A percentile compares a stretch with the other conserved stretches of the same genome.
phyloP scores from a whole-genome alignment of 177 flowering plant species.

The Vitis hybrid region DNA sequence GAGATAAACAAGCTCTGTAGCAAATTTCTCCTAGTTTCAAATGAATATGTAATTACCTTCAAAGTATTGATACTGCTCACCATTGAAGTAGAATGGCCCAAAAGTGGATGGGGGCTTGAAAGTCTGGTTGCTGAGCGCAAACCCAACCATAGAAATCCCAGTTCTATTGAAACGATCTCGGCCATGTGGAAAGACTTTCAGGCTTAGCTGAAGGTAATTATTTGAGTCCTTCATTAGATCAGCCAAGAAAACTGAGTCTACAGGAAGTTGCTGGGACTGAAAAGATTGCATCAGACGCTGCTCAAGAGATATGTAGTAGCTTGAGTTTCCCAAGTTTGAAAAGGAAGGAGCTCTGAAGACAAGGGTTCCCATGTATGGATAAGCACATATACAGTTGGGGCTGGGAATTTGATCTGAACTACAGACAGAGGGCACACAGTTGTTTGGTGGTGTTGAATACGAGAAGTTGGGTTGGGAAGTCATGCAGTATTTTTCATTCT shows the following conservation, averaged over 20 bases:
- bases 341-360: slow-evolving; percentile 47
- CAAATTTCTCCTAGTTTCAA: not conserved
- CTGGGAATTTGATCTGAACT: slow-evolving; percentile 29
- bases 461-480: slow-evolving; percentile 9
- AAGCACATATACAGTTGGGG: slow-evolving; percentile 56
- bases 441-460: slow-evolving; percentile 30
- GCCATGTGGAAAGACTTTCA: slow-evolving; percentile 46
- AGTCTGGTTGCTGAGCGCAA: slow-evolving; percentile 41
- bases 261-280: slow-evolving; percentile 27
- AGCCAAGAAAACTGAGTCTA: slow-evolving; percentile 53
- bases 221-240: slow-evolving; percentile 26
- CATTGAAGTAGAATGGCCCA: slow-evolving; percentile 35
- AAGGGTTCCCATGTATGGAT: slow-evolving; percentile 56
- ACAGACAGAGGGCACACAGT: slow-evolving; percentile 30
- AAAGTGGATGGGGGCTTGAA: slow-evolving; percentile 24
- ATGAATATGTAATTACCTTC: slow-evolving; percentile 18
- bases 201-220: slow-evolving; percentile 30
- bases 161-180: slow-evolving; percentile 39
- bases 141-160: slow-evolving; percentile 29
- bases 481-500: slow-evolving; percentile 31
- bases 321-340: slow-evolving; percentile 31
- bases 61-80: slow-evolving; percentile 19
- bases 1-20: not conserved
- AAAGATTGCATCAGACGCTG: slow-evolving; percentile 23
- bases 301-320: slow-evolving; percentile 25